phyloP scores from a whole-genome alignment of 2,329 filamentous ascomycete species.

The Diaporthe longicolla region DNA sequence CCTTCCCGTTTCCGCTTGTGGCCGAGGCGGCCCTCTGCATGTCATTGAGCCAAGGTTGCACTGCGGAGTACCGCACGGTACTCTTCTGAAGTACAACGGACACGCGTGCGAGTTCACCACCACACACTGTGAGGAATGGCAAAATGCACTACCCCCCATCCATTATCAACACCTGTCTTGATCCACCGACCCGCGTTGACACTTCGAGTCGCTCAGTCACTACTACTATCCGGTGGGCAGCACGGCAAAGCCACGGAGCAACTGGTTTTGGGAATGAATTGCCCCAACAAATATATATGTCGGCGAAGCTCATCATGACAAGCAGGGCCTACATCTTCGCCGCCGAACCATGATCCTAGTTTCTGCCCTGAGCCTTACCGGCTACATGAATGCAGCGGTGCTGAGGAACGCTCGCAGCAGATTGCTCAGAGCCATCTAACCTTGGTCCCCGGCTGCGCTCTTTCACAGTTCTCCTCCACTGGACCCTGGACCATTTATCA shows the following conservation, averaged over 20 bases:
- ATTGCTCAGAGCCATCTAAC: not conserved
- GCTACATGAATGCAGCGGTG: not conserved
- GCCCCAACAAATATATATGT: constrained; percentile 4
- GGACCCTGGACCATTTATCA: not conserved
- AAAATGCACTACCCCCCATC: constrained; percentile 22
- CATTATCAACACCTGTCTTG: constrained; percentile 22
- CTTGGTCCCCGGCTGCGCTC: not conserved
- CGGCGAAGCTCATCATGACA: not conserved
- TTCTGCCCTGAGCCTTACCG: not conserved
- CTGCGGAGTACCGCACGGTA: constrained; percentile 36
- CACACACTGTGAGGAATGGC: constrained; percentile 23
- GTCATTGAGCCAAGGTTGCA: constrained; percentile 41
- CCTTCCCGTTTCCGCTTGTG: constrained; percentile 36
- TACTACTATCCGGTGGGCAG: not conserved
- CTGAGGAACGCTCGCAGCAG: not conserved
- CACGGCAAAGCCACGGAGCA: not conserved
- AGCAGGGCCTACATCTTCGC: not conserved
- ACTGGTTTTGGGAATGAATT: not conserved
- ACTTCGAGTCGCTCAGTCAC: not conserved
- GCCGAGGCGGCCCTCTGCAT: constrained; percentile 40
- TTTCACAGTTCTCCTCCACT: no score
- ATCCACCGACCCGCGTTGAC: constrained; percentile 24
- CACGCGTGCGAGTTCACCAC: not conserved
- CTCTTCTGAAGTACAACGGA: constrained; percentile 20
- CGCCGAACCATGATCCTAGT: not conserved